phyloP scores from a whole-genome alignment of 2,329 filamentous ascomycete genomes.

The Aureobasidium sp. region DNA sequence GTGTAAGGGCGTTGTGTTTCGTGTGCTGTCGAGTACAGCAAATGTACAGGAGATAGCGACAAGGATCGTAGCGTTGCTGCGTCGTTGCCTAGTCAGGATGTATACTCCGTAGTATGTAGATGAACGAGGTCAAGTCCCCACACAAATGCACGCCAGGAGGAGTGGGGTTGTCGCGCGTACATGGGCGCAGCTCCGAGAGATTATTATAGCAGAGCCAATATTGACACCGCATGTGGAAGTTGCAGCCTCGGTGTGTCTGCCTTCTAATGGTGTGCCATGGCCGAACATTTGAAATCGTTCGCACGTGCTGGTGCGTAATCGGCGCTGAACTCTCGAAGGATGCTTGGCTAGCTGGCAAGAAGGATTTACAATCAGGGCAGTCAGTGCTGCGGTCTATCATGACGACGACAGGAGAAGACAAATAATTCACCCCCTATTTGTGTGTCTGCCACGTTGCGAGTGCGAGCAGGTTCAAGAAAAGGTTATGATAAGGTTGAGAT shows the following conservation, averaged over 20 bases:
- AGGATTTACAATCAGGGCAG: not conserved
- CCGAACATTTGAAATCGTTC: constrained; percentile 1
- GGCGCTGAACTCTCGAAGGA: not conserved
- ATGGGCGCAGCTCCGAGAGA: not conserved
- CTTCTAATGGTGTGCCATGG: not conserved
- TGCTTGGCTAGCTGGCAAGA: not conserved
- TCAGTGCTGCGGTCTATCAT: not conserved
- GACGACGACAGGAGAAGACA: not conserved
- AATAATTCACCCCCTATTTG: not conserved
- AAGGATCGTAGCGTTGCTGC: not conserved
- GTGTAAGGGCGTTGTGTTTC: not conserved
- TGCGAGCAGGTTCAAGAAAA: not conserved
- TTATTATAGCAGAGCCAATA: not conserved
- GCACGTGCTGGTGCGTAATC: not conserved
- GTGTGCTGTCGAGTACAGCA: not conserved
- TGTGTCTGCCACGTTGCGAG: not conserved
- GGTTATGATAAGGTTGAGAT: not conserved
- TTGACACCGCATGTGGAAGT: not conserved
- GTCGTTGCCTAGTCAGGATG: not conserved
- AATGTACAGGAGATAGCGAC: not conserved
- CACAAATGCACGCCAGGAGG: not conserved
- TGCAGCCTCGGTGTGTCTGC: not conserved
- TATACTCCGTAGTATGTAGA: not conserved
- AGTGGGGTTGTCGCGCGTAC: not conserved
- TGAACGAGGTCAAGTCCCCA: not conserved